Conservation (phyloP, 495 filamentous ascomycete species). For the Aspergillus saccharolyticus region DNA sequence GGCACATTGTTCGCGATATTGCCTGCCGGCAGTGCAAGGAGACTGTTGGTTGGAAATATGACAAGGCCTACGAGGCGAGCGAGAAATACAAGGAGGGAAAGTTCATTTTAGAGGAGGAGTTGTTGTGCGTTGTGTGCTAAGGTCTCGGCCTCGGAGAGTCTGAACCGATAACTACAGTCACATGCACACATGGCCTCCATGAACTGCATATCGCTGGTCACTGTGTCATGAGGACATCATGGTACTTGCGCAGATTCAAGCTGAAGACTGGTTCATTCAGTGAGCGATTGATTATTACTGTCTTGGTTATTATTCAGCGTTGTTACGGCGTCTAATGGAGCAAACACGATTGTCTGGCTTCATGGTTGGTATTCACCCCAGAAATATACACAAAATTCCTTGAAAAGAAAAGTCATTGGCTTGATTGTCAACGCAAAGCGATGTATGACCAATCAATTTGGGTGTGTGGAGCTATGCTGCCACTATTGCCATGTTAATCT, state of each 20-base stretch:
- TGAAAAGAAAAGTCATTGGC: neutral
- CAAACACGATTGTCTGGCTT: conserved; percentile 32
- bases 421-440: neutral
- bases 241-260: conserved; percentile 6
- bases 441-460: neutral
- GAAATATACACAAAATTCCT: neutral
- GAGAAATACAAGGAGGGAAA: conserved; percentile 99
- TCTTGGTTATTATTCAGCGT: conserved; percentile 9
- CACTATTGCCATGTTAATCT: neutral
- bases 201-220: neutral
- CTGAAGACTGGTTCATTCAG: conserved; percentile 13
- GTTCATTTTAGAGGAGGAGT: conserved; percentile 91
- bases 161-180: conserved; percentile 4
- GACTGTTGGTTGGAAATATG: conserved; percentile 97
- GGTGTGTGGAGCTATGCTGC: neutral
- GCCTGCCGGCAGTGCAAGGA: conserved; percentile 81
- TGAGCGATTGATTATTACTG: conserved; percentile 13
- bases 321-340: conserved; percentile 32
- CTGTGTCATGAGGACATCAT: conserved; percentile 5
- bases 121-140: conserved; percentile 71
- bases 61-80: conserved; percentile 83
- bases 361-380: conserved; percentile 2
- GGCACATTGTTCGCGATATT: conserved; percentile 92
- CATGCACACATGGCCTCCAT: neutral
- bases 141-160: neutral